A percentile compares a stretch with the other conserved stretches of the same genome.
phyloP scores from a whole-genome alignment of 2,329 filamentous ascomycete genomes.

The Diaporthe amygdali region DNA sequence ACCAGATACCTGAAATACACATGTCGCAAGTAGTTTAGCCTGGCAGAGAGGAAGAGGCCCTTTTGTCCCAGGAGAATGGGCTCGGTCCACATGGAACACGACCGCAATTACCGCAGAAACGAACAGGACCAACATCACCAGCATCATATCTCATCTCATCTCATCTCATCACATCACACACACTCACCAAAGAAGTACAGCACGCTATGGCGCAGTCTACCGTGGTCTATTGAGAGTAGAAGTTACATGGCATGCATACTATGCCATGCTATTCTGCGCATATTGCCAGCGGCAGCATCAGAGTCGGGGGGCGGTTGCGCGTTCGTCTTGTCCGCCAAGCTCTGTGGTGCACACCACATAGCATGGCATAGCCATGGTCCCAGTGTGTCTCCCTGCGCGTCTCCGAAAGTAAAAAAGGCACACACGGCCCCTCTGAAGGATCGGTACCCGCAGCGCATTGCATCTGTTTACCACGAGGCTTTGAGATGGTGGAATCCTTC shows the following conservation, averaged over 20 bases:
- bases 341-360: background rate
- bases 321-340: slow-evolving; percentile 2
- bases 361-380: background rate
- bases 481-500: slow-evolving; percentile 4
- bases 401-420: background rate
- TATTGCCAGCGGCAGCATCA: background rate
- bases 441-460: slow-evolving; percentile 3
- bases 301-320: background rate
- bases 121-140: background rate
- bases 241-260: background rate
- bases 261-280: background rate
- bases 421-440: background rate
- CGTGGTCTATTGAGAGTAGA: background rate
- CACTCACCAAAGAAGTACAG: background rate
- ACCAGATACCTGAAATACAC: background rate
- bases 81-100: background rate
- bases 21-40: slow-evolving; percentile 4
- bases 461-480: slow-evolving; percentile 4
- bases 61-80: slow-evolving; percentile 12
- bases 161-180: slow-evolving; percentile 4
- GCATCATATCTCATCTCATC: slow-evolving; percentile 10
- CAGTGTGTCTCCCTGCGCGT: background rate
- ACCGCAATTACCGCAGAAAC: slow-evolving; percentile 12
- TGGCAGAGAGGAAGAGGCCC: background rate
- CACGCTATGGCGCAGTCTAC: background rate